These are phyloP conservation scores for Penicillium sumatraense DNA, from an alignment of 2,329 filamentous ascomycete genomes.

Conservation along the genomic window DNA sequence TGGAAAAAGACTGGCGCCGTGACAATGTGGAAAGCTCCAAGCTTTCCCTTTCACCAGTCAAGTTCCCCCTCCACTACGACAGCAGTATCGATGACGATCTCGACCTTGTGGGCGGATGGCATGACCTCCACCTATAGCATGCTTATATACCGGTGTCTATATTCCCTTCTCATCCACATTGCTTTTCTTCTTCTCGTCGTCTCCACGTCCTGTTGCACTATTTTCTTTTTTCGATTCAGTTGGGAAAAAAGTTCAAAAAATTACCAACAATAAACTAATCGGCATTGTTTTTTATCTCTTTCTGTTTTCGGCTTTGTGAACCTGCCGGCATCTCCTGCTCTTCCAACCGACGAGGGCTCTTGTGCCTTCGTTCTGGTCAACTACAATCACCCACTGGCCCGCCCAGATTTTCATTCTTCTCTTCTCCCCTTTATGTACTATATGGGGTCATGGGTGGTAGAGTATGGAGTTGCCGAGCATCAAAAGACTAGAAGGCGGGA, in stretches of 20 bases:
- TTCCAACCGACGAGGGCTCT: slow-evolving; percentile 2
- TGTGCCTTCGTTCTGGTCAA: neutral
- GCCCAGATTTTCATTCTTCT: slow-evolving; percentile 8
- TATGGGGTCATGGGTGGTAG: slow-evolving; percentile 23
- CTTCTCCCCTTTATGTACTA: slow-evolving; percentile 22
- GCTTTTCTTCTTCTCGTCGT: slow-evolving; percentile 23
- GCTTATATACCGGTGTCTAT: slow-evolving; percentile 9
- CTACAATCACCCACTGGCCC: slow-evolving; percentile 8
- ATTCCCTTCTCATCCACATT: slow-evolving; percentile 12
- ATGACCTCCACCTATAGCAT: slow-evolving; percentile 66
- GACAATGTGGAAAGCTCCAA: slow-evolving; percentile 36
- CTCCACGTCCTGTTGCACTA: slow-evolving; percentile 17
- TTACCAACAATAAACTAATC: slow-evolving; percentile 30
- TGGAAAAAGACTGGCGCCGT: slow-evolving; percentile 54
- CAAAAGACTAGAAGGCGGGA: slow-evolving; percentile 32
- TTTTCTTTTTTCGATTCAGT: slow-evolving; percentile 23
- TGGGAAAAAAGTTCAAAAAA: slow-evolving; percentile 32
- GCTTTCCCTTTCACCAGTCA: slow-evolving; percentile 38
- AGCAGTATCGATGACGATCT: slow-evolving; percentile 67
- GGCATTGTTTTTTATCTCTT: slow-evolving; percentile 18
- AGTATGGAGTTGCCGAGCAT: slow-evolving; percentile 16
- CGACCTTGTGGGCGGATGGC: slow-evolving; percentile 96
- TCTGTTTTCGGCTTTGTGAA: slow-evolving; percentile 22
- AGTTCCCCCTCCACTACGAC: slow-evolving; percentile 53
- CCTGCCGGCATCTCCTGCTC: slow-evolving; percentile 19